Base-by-base conservation (phyloP, 192 early-diverging fungal genomes). In the Coemansia sp. region DNA sequence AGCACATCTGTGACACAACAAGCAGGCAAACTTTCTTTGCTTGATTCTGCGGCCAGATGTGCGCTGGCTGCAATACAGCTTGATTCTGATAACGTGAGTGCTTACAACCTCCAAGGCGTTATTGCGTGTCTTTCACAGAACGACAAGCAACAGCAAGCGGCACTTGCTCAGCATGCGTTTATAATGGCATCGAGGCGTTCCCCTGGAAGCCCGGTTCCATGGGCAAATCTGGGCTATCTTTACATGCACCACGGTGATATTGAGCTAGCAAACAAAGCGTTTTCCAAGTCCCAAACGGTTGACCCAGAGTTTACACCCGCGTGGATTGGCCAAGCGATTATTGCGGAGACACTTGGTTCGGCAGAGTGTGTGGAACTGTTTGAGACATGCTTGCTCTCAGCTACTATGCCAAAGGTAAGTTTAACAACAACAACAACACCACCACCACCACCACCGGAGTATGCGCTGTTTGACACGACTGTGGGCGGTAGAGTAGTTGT, bases 271-370 rank as follows among this genome's bases (percentile, higher is more conserved):
- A 81, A 84, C 39, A 82, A 88, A 60, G 89, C 89, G 22, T 97
- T 96, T 71, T 70, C 73, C 0, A 84, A 85, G 19, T 91, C 91
- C 0, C 89, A 92, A 66, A 84, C 88, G 9, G 60, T 89, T 14
- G 93, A 96, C 45, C 93, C 95, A 5, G 94, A 96, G 56, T 88
- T 81, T 68, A 72, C 85, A 42, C 77, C 87, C 8, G 88, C 87
- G 22, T 95, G 95, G 94, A 84, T 93, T 61, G 96, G 95, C n/a
- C 92, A 93, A 64, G 94, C 91, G 10, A 85, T 91, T 61, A 84
- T 93, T 20, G 90, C 92, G 7, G 86, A 88, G 67, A 59, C 77
- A 1, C 32, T 85, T 71, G 75, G 86, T 72, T 63, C 89, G 61
- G 12, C 68, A 22, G 64, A 89, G 51, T 77, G 86, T 7, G 81